Conservation (phyloP, 2,329 filamentous ascomycete genomes). For the Fusarium avenaceum region DNA sequence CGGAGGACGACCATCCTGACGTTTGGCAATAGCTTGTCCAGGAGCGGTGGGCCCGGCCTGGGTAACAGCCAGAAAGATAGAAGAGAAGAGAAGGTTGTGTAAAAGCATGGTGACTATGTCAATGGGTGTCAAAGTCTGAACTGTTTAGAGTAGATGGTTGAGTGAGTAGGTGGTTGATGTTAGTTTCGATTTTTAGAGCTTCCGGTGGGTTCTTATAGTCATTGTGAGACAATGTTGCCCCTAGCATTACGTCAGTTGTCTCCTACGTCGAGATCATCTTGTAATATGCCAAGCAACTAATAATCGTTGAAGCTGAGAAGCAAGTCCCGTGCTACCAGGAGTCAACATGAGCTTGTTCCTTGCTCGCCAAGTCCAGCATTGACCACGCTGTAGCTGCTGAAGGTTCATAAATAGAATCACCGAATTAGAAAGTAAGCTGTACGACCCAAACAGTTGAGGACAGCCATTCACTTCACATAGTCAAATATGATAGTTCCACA, state of each 20-base stretch:
- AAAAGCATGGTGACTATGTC: background rate
- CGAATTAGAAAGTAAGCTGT: too few species aligned
- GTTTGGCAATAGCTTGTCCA: background rate
- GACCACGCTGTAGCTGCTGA: too few species aligned
- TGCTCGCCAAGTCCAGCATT: too few species aligned
- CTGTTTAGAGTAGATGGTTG: fast-evolving
- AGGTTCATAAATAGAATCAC: too few species aligned
- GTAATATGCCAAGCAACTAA: background rate
- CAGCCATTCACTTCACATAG: too few species aligned
- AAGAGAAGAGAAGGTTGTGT: background rate
- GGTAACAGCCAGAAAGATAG: background rate
- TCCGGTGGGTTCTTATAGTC: background rate
- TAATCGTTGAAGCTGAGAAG: background rate
- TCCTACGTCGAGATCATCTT: background rate
- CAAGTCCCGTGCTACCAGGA: background rate
- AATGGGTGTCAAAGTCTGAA: too few species aligned
- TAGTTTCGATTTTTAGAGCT: background rate
- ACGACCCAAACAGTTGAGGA: too few species aligned
- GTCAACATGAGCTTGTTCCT: too few species aligned
- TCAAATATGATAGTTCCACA: too few species aligned
- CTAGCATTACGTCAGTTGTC: too few species aligned
- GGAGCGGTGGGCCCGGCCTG: background rate
- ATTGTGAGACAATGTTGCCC: background rate
- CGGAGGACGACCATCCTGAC: background rate
- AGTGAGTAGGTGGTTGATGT: background rate